These are phyloP conservation scores for Bassia scoparia DNA, from an alignment of 148 eudicot genomes.

Conservation along the genomic window DNA sequence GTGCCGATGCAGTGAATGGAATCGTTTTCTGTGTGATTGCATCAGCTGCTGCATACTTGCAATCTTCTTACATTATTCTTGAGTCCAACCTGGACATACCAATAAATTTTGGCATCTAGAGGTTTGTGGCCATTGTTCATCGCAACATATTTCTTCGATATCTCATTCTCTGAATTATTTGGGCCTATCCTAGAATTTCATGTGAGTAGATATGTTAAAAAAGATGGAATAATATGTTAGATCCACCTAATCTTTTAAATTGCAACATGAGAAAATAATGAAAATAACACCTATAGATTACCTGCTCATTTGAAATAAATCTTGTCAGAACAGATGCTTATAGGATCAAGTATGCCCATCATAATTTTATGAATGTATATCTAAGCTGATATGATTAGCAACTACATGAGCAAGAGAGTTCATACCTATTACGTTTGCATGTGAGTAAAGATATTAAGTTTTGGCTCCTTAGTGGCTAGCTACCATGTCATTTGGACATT, in stretches of 20 bases:
- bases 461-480: slow-evolving; percentile 5
- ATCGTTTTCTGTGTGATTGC: slow-evolving; percentile 10
- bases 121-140: neutral
- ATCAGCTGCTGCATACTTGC: neutral
- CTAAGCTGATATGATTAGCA: neutral
- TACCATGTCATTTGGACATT: neutral
- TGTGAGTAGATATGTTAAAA: neutral
- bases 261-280: neutral
- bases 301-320: neutral
- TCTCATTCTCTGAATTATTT: neutral
- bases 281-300: neutral
- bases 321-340: slow-evolving; percentile 3
- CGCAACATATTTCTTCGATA: neutral
- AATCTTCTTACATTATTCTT: slow-evolving; percentile 8
- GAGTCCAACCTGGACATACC: slow-evolving; percentile 26
- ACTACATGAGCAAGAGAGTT: neutral
- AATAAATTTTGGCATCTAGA: slow-evolving; percentile 1
- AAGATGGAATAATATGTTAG: neutral
- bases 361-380: too few species aligned
- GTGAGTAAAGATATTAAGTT: slow-evolving; percentile 5
- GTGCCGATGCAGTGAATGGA: slow-evolving; percentile 13
- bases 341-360: slow-evolving; percentile 6
- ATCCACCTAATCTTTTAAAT: neutral
- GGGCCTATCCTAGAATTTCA: neutral
- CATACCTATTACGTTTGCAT: slow-evolving; percentile 5